Evolutionary conservation across 2,329 filamentous ascomycete species (phyloP).

Genomic region (Lecanosticta acicola): DNA sequence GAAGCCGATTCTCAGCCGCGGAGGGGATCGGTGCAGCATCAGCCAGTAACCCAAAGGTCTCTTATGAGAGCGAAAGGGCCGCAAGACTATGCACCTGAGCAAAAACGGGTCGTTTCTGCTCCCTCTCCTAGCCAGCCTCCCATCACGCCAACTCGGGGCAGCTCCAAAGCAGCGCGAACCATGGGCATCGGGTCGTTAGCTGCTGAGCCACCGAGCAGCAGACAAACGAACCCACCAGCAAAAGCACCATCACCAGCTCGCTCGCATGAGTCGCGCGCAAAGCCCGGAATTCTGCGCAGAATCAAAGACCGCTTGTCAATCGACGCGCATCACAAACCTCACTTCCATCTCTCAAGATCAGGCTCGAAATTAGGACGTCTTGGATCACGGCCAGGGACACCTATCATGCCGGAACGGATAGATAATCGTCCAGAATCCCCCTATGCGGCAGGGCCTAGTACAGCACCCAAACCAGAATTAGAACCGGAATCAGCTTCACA

Average conservation of each 20-base stretch:
- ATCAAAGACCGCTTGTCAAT: conserved; percentile 8
- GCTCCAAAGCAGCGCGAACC: conserved; percentile 2
- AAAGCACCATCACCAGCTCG: not conserved
- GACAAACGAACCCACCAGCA: not conserved
- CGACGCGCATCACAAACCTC: conserved; percentile 2
- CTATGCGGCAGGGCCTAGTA: too few relatives aligned
- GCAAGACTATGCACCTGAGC: conserved; percentile 13
- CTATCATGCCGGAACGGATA: not conserved
- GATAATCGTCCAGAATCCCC: too few relatives aligned
- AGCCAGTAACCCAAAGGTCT: conserved; percentile 18
- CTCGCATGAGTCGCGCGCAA: not conserved
- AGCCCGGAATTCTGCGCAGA: conserved; percentile 2
- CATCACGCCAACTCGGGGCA: conserved; percentile 7
- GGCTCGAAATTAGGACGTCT: not conserved
- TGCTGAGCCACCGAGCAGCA: not conserved
- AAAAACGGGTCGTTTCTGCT: conserved; percentile 4
- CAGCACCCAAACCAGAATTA: too few relatives aligned
- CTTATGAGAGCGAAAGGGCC: conserved; percentile 22
- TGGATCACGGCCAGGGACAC: not conserved
- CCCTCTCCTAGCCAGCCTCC: conserved; percentile 1
- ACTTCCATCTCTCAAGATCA: conserved; percentile 4
- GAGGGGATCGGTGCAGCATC: conserved; percentile 13
- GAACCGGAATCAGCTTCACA: too few relatives aligned
- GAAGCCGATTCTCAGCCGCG: conserved; percentile 20
- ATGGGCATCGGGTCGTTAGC: not conserved